Evolutionary conservation across 2,329 filamentous ascomycete species (phyloP).

Genomic region (Alternaria sp.): DNA sequence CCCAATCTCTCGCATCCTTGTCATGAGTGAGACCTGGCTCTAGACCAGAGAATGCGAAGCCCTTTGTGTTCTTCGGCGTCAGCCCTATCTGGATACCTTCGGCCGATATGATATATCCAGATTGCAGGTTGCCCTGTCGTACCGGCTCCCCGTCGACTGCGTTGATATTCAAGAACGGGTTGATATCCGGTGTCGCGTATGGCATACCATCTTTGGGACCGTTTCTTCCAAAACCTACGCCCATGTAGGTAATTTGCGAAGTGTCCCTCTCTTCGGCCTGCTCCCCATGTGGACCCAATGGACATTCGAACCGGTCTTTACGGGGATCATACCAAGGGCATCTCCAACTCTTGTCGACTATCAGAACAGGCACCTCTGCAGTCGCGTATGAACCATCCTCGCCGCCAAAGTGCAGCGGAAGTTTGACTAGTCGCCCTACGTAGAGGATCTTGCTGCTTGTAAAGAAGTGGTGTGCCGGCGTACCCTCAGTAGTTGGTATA

Average conservation of each 20-base stretch:
- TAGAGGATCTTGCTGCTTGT: slow-evolving; percentile 45
- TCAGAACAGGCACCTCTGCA: slow-evolving; percentile 35
- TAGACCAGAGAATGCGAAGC: slow-evolving; percentile 31
- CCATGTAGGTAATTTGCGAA: slow-evolving; percentile 45
- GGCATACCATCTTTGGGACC: slow-evolving; percentile 35
- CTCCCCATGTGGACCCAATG: slow-evolving; percentile 33
- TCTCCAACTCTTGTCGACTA: slow-evolving; percentile 42
- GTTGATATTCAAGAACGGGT: slow-evolving; percentile 46
- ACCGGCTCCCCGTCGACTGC: slow-evolving; percentile 30
- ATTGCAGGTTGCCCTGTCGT: slow-evolving; percentile 10
- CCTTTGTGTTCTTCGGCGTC: slow-evolving; percentile 27
- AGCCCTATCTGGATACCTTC: slow-evolving; percentile 39
- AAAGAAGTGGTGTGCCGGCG: slow-evolving; percentile 40
- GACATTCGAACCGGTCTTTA: slow-evolving; percentile 38
- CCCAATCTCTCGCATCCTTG: slow-evolving; percentile 41
- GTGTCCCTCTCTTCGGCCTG: slow-evolving; percentile 31
- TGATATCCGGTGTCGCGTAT: slow-evolving; percentile 35
- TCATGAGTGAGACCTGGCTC: slow-evolving; percentile 35
- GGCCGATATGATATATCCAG: slow-evolving; percentile 41
- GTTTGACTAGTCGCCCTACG: slow-evolving; percentile 37
- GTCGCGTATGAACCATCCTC: slow-evolving; percentile 24
- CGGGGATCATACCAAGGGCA: slow-evolving; percentile 44
- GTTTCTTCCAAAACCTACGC: slow-evolving; percentile 45
- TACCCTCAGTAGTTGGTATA: slow-evolving; percentile 29
- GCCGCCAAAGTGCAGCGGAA: slow-evolving; percentile 37